These are phyloP conservation scores for Exophiala sp. DNA, from an alignment of 2,329 filamentous ascomycete genomes.

Conservation along the genomic window DNA sequence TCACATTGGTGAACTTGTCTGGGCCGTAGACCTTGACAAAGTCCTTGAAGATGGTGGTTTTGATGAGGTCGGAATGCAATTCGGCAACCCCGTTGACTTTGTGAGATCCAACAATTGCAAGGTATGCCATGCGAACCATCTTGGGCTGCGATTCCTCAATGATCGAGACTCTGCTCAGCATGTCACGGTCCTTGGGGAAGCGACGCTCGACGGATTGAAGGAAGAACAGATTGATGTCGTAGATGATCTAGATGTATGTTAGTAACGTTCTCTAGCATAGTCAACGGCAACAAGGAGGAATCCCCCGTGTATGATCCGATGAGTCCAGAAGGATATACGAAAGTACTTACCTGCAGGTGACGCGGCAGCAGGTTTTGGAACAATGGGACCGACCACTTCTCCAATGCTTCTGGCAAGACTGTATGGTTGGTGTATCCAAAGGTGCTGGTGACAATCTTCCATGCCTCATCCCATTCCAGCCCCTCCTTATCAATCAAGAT, in stretches of 20 bases:
- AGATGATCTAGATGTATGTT: constrained; percentile 60
- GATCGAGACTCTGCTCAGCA: constrained; percentile 84
- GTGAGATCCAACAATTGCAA: constrained; percentile 94
- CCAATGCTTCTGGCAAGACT: constrained; percentile 88
- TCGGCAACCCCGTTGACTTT: constrained; percentile 99
- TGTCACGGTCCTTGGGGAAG: constrained; percentile 82
- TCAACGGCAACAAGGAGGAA: neutral
- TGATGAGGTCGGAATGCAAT: constrained; percentile 94
- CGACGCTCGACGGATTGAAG: constrained; percentile 81
- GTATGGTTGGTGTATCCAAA: constrained; percentile 99
- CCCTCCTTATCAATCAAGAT: constrained; percentile 86
- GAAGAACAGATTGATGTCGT: constrained; percentile 95
- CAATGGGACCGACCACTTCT: constrained; percentile 96
- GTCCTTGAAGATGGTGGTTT: constrained; percentile 99
- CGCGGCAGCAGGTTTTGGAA: constrained; percentile 88
- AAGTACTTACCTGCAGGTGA: constrained; percentile 55
- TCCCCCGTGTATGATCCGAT: neutral
- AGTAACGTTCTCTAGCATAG: constrained; percentile 11
- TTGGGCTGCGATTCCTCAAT: constrained; percentile 96
- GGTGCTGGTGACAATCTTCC: constrained; percentile 68
- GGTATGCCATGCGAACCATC: constrained; percentile 95
- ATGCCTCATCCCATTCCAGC: constrained; percentile 87
- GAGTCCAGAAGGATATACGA: neutral
- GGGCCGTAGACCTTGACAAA: constrained; percentile 92
- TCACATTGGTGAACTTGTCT: constrained; percentile 98